phyloP scores from a whole-genome alignment of 2,329 filamentous ascomycete genomes.

The Apiospora rasikravindrae region DNA sequence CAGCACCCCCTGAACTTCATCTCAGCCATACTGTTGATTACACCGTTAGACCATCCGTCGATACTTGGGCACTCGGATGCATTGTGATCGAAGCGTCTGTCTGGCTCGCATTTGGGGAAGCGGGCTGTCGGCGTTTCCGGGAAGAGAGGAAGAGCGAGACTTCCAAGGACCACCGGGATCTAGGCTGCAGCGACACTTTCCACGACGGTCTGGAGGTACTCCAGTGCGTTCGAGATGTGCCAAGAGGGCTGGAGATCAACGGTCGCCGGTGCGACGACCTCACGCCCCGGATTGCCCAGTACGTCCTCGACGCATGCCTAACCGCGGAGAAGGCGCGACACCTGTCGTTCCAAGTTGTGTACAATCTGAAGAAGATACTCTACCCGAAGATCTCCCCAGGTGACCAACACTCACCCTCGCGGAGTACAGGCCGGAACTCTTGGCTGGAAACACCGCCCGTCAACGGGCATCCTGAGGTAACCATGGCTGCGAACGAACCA shows the following conservation, averaged over 20 bases:
- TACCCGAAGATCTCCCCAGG: too few species aligned
- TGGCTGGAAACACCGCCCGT: too few species aligned
- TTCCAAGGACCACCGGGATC: not conserved
- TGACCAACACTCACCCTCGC: too few species aligned
- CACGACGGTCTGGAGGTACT: not conserved
- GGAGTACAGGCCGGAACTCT: not conserved
- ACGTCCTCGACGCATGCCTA: not conserved
- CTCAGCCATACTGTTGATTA: not conserved
- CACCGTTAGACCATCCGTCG: not conserved
- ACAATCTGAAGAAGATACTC: not conserved
- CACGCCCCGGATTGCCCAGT: not conserved
- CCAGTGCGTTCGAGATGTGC: not conserved
- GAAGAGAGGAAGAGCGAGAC: not conserved
- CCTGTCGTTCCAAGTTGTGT: fast-evolving
- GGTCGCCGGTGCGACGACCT: not conserved
- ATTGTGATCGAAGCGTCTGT: not conserved
- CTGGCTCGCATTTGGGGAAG: not conserved
- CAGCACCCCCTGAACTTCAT: not conserved
- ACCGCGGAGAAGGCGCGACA: fast-evolving
- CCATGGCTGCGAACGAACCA: not conserved
- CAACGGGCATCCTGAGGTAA: not conserved
- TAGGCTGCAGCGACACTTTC: not conserved
- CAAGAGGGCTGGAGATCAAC: fast-evolving
- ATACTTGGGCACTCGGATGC: not conserved
- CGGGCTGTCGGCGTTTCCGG: not conserved